Evolutionary conservation across 441 rosid species (phyloP), one percentile per base, ranked within the genome.

Genomic region (Hypseocharis bilobata): DNA sequence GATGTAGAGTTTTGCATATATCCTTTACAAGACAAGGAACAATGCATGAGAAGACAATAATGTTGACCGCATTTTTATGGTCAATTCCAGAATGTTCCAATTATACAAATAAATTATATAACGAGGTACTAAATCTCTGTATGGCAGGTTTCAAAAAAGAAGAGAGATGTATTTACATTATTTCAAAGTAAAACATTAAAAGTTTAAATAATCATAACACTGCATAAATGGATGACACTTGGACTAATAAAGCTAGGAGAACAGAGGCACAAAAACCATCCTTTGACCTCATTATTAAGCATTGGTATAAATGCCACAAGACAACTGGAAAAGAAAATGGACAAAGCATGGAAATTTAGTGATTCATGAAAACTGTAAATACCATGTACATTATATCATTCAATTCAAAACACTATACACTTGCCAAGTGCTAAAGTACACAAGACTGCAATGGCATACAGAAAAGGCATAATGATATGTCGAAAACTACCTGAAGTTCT

Each of bases 401-500:
- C 36, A 44, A 28, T 10, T 23, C 8, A 34, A 28, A 27, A n/a
- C 55, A 34, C 25, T 25, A 19, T 3, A 25, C 8, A 25, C 25
- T 22, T 54, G 58, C 29, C 3, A 10, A 11, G n/a, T 54, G 29
- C 58, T 52, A 22, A 52, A 23, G 4, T 0, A 32, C 4, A 32
- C 38, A 32, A 6, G 7, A 32, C 38, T 32, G 38, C 38, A 32
- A 32, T 32, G 38, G 8, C 42, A 19, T 14, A 62, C 52, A 63
- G 32, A 23, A 1, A 16, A 30, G 22, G 22, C n/a, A 30, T 20
- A 45, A 40, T n/a, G n/a, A n/a, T n/a, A n/a, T n/a, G n/a, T n/a
- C n/a, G 36, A 74, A 69, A 78, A 66, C 36, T 81, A 85, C 89
- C 86, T 78, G 82, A 72, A 68, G 52, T 59, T 72, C 67, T 70